These are phyloP conservation scores for Patellifolia procumbens DNA, from an alignment of 179 eudicot genomes.

Conservation along the genomic window DNA sequence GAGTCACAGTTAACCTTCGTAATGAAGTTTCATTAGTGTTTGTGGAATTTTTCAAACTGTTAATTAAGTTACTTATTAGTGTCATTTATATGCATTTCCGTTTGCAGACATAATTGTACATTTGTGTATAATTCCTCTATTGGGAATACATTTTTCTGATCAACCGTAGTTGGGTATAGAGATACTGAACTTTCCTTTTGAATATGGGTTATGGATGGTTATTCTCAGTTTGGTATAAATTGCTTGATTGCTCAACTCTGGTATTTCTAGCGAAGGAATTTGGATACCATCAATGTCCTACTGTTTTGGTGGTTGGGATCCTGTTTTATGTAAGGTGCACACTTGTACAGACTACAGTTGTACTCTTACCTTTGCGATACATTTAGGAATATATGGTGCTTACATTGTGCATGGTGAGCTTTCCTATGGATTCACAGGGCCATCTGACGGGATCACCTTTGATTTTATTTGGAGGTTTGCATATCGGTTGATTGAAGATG, in stretches of 20 bases:
- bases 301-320: no score
- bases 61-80: no score
- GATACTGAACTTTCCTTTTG: background rate
- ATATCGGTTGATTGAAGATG: background rate
- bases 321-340: no score
- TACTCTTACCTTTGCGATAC: background rate
- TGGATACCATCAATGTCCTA: background rate
- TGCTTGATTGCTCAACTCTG: background rate
- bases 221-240: background rate
- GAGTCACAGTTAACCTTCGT: no score
- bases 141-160: no score
- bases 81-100: no score
- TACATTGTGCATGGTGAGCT: background rate
- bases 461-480: background rate
- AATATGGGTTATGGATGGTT: background rate
- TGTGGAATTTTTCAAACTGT: no score
- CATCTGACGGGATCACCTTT: background rate
- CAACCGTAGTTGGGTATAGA: no score
- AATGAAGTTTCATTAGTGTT: no score
- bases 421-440: background rate
- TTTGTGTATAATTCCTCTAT: no score
- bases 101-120: no score
- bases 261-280: constrained; percentile 6
- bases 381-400: background rate
- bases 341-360: background rate